phyloP scores from a whole-genome alignment of 2,329 filamentous ascomycete genomes.

The Byssothecium circinans region DNA sequence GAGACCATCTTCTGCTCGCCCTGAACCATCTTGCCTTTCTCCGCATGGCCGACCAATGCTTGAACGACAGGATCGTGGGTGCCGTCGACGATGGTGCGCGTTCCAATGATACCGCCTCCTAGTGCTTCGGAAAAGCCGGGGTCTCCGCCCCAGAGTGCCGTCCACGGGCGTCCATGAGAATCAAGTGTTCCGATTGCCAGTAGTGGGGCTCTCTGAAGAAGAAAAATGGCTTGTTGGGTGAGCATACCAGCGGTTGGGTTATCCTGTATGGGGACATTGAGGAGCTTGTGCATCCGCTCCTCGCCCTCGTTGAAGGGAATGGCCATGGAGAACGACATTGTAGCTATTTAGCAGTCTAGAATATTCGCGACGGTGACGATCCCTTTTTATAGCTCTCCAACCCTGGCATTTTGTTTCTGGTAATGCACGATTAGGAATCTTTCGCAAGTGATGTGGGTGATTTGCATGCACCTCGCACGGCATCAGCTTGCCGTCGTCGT shows the following conservation, averaged over 20 bases:
- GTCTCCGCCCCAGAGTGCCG: conserved; percentile 75
- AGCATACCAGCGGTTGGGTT: conserved; percentile 71
- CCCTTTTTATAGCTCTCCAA: background rate
- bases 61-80: conserved; percentile 70
- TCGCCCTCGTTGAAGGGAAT: conserved; percentile 68
- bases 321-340: conserved; percentile 50
- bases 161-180: conserved; percentile 68
- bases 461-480: background rate
- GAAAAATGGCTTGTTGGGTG: conserved; percentile 60
- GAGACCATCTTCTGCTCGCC: conserved; percentile 57
- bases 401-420: background rate
- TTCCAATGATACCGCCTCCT: conserved; percentile 64
- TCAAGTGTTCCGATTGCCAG: conserved; percentile 76
- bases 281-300: conserved; percentile 62
- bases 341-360: background rate
- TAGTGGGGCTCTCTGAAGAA: conserved; percentile 65
- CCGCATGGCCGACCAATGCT: conserved; percentile 56
- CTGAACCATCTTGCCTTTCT: conserved; percentile 49
- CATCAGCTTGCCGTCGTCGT: background rate
- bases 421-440: conserved; percentile 2
- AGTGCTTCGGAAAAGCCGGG: conserved; percentile 67
- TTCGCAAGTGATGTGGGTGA: no score
- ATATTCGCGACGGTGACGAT: background rate
- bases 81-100: conserved; percentile 63
- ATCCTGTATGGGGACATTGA: conserved; percentile 59